Evolutionary conservation across 345 rosid genomes (phyloP).

Genomic region (Citrus inodora): DNA sequence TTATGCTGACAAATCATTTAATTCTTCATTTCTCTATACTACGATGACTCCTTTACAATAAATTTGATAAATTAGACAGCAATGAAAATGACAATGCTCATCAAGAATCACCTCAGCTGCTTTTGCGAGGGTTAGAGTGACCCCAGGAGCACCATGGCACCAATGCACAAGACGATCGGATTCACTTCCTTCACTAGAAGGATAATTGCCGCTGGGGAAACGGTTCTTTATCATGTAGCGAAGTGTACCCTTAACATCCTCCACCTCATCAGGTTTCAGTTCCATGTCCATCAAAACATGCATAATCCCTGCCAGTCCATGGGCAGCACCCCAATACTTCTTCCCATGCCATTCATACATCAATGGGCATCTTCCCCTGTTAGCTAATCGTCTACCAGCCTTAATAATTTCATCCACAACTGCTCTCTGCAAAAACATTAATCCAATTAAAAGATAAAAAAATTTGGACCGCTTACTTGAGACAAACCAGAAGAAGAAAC

Average conservation of each 20-base stretch:
- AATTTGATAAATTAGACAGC: neutral
- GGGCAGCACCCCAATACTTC: constrained; percentile 76
- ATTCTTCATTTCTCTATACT: neutral
- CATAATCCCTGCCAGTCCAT: constrained; percentile 72
- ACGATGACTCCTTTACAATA: neutral
- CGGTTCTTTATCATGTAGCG: constrained; percentile 52
- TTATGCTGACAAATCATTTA: neutral
- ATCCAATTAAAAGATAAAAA: neutral
- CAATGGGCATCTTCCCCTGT: constrained; percentile 46
- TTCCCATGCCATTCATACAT: constrained; percentile 83
- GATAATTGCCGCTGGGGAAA: constrained; percentile 66
- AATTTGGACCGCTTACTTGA: neutral
- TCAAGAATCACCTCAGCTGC: constrained; percentile 53
- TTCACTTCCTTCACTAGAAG: constrained; percentile 53
- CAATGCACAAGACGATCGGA: constrained; percentile 62
- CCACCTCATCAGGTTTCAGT: constrained; percentile 53
- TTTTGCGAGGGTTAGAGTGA: constrained; percentile 58
- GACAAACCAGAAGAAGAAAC: neutral
- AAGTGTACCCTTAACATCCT: constrained; percentile 62
- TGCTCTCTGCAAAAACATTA: constrained; percentile 39
- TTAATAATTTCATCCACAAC: constrained; percentile 50
- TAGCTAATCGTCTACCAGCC: constrained; percentile 45
- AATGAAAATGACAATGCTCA: neutral
- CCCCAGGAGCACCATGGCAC: constrained; percentile 80
- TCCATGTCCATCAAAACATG: constrained; percentile 66